Conservation (phyloP, 306 rosid species). For the Lathyrus oleraceus region DNA sequence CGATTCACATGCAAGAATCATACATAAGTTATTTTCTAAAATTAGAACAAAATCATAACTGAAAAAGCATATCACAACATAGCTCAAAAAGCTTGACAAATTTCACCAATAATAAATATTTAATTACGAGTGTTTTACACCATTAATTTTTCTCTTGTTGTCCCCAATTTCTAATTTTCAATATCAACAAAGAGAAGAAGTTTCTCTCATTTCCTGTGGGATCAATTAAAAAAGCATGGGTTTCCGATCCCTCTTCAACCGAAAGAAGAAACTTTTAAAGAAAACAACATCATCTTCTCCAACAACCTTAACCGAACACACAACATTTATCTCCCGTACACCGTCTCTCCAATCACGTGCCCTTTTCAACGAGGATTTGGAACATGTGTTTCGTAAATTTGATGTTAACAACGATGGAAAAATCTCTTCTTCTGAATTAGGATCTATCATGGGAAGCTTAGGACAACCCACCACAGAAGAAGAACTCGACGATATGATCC, state of each 20-base stretch:
- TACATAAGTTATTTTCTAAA: constrained; percentile 7
- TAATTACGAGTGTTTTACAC: not conserved
- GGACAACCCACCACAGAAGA: constrained; percentile 68
- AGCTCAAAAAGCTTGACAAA: not conserved
- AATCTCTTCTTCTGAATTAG: constrained; percentile 79
- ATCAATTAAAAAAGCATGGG: constrained; percentile 50
- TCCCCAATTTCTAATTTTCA: constrained; percentile 26
- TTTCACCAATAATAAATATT: constrained; percentile 8
- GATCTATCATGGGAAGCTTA: constrained; percentile 68
- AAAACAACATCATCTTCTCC: not conserved
- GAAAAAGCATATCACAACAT: constrained; percentile 28
- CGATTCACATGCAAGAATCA: constrained; percentile 20
- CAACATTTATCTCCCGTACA: constrained; percentile 7
- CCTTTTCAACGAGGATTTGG: constrained; percentile 57
- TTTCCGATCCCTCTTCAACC: constrained; percentile 58
- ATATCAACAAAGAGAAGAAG: constrained; percentile 30
- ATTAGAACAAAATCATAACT: constrained; percentile 4
- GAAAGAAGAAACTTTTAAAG: constrained; percentile 56
- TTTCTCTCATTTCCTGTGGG: constrained; percentile 13
- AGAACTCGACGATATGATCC: constrained; percentile 42
- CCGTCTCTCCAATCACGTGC: constrained; percentile 37
- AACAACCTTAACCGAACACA: not conserved
- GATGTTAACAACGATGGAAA: constrained; percentile 88
- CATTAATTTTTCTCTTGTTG: not conserved
- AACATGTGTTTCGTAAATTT: constrained; percentile 71